phyloP scores from a whole-genome alignment of 192 early-diverging fungal genomes.

The Backusella parvicylindrica region DNA sequence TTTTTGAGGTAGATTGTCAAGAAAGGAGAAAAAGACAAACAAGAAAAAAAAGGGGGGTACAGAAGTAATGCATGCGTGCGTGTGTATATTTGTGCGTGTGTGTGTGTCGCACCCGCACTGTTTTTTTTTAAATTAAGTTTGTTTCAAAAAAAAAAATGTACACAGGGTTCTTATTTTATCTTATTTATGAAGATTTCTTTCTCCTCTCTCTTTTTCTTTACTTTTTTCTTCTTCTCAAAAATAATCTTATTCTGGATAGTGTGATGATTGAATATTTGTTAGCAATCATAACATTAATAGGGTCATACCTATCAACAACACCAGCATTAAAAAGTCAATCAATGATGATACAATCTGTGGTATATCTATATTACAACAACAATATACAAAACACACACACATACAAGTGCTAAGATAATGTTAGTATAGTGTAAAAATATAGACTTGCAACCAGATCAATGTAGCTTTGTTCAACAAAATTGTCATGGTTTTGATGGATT shows the following conservation, averaged over 20 bases:
- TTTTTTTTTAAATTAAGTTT: background rate
- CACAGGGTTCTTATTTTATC: background rate
- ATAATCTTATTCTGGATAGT: background rate
- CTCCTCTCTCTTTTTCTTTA: background rate
- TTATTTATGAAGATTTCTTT: too few relatives aligned
- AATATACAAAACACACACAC: background rate
- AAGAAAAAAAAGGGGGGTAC: background rate
- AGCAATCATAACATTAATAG: background rate
- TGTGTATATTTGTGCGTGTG: background rate
- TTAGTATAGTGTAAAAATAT: slow-evolving; percentile 7
- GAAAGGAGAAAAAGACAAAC: background rate
- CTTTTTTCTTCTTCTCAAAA: background rate
- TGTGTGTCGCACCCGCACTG: background rate
- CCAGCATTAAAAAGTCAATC: too few relatives aligned
- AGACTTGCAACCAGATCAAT: slow-evolving; percentile 35
- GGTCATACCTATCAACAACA: background rate
- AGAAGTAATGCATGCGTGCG: background rate
- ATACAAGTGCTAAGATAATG: background rate
- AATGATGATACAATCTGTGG: background rate
- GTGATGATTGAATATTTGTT: background rate
- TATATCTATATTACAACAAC: background rate
- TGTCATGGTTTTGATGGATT: slow-evolving; percentile 56
- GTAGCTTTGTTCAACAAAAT: slow-evolving; percentile 54
- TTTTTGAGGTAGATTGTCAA: background rate
- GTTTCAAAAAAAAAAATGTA: background rate